These are phyloP conservation scores for Aspergillus awamori DNA, from an alignment of 2,329 filamentous ascomycete genomes.

Conservation along the genomic window DNA sequence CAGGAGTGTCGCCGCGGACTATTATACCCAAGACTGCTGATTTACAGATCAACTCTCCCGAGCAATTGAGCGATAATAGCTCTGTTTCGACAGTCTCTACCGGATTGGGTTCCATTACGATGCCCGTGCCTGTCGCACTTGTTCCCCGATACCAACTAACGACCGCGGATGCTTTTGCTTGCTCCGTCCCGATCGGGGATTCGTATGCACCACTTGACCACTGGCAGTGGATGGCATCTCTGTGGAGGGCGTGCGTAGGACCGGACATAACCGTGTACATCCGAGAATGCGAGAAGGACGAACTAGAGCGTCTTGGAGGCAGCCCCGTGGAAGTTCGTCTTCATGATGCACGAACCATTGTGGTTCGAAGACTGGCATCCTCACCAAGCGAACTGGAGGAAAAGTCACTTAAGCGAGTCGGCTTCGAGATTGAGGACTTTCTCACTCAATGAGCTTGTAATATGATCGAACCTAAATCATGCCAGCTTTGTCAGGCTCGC, in stretches of 20 bases:
- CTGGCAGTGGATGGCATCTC: constrained; percentile 95
- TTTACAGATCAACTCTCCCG: constrained; percentile 35
- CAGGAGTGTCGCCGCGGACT: constrained; percentile 36
- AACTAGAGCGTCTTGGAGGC: constrained; percentile 45
- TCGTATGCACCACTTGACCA: constrained; percentile 82
- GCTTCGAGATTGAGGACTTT: constrained; percentile 85
- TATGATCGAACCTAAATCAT: neutral
- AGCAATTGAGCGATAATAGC: constrained; percentile 30
- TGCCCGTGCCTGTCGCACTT: constrained; percentile 68
- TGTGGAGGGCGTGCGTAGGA: constrained; percentile 85
- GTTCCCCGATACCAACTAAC: constrained; percentile 80
- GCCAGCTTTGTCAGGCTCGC: constrained; percentile 2
- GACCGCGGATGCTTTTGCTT: constrained; percentile 74
- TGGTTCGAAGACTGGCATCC: constrained; percentile 53
- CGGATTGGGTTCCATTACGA: constrained; percentile 13
- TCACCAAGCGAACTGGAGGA: constrained; percentile 58
- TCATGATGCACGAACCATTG: constrained; percentile 53
- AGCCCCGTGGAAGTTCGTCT: constrained; percentile 59
- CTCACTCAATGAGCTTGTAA: constrained; percentile 40
- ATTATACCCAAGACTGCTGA: constrained; percentile 36
- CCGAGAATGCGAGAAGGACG: constrained; percentile 44
- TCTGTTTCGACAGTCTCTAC: constrained; percentile 27
- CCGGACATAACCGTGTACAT: constrained; percentile 64
- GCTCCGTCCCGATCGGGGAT: constrained; percentile 72
- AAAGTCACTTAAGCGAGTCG: constrained; percentile 71